Percentiles rank a stretch among this genome's conserved stretches.
Conservation (phyloP, 108 stramenopile species). For the Bacterosira constricta region DNA sequence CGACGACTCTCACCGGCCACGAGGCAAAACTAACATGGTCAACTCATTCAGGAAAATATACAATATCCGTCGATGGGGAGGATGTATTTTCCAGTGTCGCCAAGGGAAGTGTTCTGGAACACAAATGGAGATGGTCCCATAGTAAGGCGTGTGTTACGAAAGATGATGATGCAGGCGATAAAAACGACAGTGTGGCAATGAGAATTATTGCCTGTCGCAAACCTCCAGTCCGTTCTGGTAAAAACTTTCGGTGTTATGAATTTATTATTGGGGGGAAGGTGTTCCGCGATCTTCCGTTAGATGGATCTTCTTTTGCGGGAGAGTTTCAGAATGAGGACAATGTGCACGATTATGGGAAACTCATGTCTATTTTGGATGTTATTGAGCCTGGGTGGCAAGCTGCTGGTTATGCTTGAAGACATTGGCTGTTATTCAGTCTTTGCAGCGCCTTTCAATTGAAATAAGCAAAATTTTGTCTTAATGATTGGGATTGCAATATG, state of each 20-base stretch:
- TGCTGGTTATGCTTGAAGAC: conserved; percentile 15
- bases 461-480: too few relatives aligned
- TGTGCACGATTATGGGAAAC: conserved; percentile 13
- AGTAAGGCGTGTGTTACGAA: conserved; percentile 9
- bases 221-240: conserved; percentile 32
- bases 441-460: too few relatives aligned
- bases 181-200: conserved; percentile 9
- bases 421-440: too few relatives aligned
- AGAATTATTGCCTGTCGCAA: conserved; percentile 42
- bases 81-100: conserved; percentile 17
- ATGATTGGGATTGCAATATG: too few relatives aligned
- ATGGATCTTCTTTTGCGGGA: neutral
- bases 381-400: conserved; percentile 40
- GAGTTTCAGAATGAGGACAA: conserved; percentile 31
- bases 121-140: conserved; percentile 40
- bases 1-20: conserved; percentile 10
- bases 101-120: conserved; percentile 38
- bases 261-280: conserved; percentile 30
- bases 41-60: conserved; percentile 37
- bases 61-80: conserved; percentile 28
- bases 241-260: conserved; percentile 46
- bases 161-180: neutral
- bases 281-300: conserved; percentile 25
- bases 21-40: conserved; percentile 38
- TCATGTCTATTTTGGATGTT: conserved; percentile 37